Base-by-base conservation (phyloP, 2,329 filamentous ascomycete genomes). In the Penicillium palitans region DNA sequence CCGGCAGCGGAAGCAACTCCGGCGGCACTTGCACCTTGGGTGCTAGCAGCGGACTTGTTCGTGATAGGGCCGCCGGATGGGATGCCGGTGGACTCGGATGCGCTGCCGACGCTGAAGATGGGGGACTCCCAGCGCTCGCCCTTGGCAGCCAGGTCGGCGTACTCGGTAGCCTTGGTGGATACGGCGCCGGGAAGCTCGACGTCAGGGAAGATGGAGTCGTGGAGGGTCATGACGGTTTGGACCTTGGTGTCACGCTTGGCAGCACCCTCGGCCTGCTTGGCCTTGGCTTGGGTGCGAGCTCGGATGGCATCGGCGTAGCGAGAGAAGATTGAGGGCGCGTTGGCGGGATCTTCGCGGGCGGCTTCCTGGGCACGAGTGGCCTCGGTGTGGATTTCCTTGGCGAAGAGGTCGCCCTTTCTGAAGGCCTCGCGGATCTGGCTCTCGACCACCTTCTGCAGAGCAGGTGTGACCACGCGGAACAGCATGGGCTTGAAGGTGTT, bases 121-220 rank as follows among this genome's bases (percentile, higher is more conserved):
- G 93, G 91, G 61, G 90, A 96, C 81, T 96, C 89, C 95, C 95
- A 99, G 75, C 87, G 88, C 56, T 96, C 90, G 52, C 95, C 95
- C 85, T 95, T 91, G 66, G 81, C 82, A 9, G 93, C 91, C 58
- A 96, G 83, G 24, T 97, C 87, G 79, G 87, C 91, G 83, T 96
- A 98, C 76, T 96, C 91, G 25, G 91, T 96, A 10, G 93, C 93
- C 85, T 96, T 97, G 79, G 86, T 88, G 67, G 90, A 95, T 74
- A 97, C 93, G 55, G 92, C 93, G 33, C 90, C 90, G 27, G 93
- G 92, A 6, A 99, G 83, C 57, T 87, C 83, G 72, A 99, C 88
- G 72, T 93, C 81, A 70, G 91, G 89, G 87, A 99, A 96, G 64
- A 98, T 91, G 64, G 90, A 93, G 71, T 97, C 91, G 66, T 96